These are phyloP conservation scores for Onygenales sp. DNA, from an alignment of 2,329 filamentous ascomycete species.

Conservation along the genomic window DNA sequence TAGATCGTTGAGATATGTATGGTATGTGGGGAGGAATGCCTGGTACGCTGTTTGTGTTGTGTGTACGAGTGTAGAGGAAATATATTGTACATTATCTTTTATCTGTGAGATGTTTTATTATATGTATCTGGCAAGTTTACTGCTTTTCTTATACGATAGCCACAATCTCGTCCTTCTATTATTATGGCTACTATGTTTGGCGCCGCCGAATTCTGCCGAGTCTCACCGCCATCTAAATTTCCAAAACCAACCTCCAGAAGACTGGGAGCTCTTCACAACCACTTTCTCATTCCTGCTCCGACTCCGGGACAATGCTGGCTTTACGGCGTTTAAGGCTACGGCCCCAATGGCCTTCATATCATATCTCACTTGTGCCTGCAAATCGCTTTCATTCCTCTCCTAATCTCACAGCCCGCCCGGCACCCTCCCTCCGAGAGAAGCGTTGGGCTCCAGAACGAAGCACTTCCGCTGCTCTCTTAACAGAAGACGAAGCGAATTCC, in stretches of 20 bases:
- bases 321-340: not conserved
- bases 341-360: not conserved
- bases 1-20: not conserved
- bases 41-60: not conserved
- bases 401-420: not conserved
- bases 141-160: not conserved
- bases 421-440: not conserved
- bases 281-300: not conserved
- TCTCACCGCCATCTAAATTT: no score
- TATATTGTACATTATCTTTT: slow-evolving; percentile 2
- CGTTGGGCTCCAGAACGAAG: not conserved
- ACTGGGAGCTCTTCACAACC: no score
- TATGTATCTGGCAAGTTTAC: not conserved
- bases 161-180: not conserved
- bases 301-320: not conserved
- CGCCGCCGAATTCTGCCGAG: no score
- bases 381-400: not conserved
- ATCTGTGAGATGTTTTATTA: slow-evolving; percentile 1
- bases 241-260: no score
- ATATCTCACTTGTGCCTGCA: not conserved
- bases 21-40: not conserved
- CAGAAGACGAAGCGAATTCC: not conserved
- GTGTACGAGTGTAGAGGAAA: not conserved
- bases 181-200: no score
- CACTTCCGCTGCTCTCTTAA: no score